Percentiles rank a stretch among this genome's conserved stretches.
These are phyloP conservation scores for Curvularia spicifera DNA, from an alignment of 2,329 filamentous ascomycete genomes.

Conservation along the genomic window DNA sequence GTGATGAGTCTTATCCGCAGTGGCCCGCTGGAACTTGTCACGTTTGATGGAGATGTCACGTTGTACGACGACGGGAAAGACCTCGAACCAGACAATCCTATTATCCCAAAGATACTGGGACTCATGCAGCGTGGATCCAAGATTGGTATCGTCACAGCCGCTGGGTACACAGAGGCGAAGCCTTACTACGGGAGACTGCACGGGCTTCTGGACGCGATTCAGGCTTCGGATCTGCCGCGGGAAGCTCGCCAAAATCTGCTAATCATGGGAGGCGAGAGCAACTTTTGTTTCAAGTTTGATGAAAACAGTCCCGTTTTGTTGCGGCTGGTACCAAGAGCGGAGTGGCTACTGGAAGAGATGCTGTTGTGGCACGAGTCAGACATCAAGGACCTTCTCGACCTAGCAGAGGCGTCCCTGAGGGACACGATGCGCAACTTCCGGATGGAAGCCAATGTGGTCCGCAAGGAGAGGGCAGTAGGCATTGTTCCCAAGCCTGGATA, in stretches of 20 bases:
- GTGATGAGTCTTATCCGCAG: constrained; percentile 83
- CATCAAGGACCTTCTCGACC: constrained; percentile 81
- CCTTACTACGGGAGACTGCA: constrained; percentile 87
- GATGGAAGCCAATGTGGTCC: constrained; percentile 78
- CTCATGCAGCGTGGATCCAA: constrained; percentile 79
- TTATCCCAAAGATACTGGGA: constrained; percentile 71
- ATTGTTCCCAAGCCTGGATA: constrained; percentile 63
- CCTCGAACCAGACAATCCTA: constrained; percentile 75
- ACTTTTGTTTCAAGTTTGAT: constrained; percentile 88
- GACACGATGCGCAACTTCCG: constrained; percentile 82
- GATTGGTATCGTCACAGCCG: constrained; percentile 95
- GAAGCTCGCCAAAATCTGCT: constrained; percentile 79
- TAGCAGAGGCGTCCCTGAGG: constrained; percentile 81
- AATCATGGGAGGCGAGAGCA: constrained; percentile 94
- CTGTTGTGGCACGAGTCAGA: constrained; percentile 75
- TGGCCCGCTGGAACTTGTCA: constrained; percentile 80
- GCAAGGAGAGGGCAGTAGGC: constrained; percentile 76
- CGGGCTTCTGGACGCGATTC: constrained; percentile 82
- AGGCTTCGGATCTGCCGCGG: constrained; percentile 66
- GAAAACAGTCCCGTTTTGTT: constrained; percentile 70
- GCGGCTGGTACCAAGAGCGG: constrained; percentile 65
- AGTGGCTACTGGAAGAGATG: constrained; percentile 83
- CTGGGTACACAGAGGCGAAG: constrained; percentile 87
- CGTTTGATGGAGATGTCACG: constrained; percentile 97
- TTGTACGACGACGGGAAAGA: constrained; percentile 84